Evolutionary conservation across 129 eudicot species (phyloP).

Genomic region (Flaveria brownii): DNA sequence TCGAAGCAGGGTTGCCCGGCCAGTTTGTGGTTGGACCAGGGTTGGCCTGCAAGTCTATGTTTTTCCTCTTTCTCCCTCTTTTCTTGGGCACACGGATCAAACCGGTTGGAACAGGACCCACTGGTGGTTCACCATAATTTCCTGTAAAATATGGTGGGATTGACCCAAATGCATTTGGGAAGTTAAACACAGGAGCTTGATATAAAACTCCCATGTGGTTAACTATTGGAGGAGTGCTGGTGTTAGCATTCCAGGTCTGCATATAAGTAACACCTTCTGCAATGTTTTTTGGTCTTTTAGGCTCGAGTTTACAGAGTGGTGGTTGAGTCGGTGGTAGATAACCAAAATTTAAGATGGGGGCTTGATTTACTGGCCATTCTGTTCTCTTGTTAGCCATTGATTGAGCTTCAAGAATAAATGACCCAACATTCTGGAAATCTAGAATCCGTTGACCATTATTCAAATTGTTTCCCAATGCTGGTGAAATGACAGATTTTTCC

Average conservation of each 20-base stretch:
- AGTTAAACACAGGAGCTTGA: neutral
- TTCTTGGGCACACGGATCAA: conserved; percentile 39
- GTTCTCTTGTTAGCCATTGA: conserved; percentile 29
- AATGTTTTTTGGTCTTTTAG: conserved; percentile 29
- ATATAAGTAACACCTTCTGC: conserved; percentile 23
- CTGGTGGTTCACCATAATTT: conserved; percentile 35
- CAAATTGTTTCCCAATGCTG: neutral
- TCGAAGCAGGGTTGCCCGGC: neutral
- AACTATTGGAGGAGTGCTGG: neutral
- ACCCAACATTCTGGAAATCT: conserved; percentile 30
- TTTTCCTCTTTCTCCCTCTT: conserved; percentile 53
- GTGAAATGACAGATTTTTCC: conserved; percentile 14
- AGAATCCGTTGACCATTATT: conserved; percentile 26
- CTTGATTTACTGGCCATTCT: conserved; percentile 24
- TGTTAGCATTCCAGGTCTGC: conserved; percentile 17
- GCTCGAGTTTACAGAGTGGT: conserved; percentile 34
- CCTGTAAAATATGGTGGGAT: conserved; percentile 21
- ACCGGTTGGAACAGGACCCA: conserved; percentile 19
- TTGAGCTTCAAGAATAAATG: conserved; percentile 24
- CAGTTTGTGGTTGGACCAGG: neutral
- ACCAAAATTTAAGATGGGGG: neutral
- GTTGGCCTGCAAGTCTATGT: conserved; percentile 22
- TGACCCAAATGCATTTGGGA: conserved; percentile 11
- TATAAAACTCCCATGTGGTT: conserved; percentile 26
- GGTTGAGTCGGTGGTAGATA: conserved; percentile 9